Conservation (phyloP, 2,329 filamentous ascomycete genomes). For the Annulohypoxylon truncatum region DNA sequence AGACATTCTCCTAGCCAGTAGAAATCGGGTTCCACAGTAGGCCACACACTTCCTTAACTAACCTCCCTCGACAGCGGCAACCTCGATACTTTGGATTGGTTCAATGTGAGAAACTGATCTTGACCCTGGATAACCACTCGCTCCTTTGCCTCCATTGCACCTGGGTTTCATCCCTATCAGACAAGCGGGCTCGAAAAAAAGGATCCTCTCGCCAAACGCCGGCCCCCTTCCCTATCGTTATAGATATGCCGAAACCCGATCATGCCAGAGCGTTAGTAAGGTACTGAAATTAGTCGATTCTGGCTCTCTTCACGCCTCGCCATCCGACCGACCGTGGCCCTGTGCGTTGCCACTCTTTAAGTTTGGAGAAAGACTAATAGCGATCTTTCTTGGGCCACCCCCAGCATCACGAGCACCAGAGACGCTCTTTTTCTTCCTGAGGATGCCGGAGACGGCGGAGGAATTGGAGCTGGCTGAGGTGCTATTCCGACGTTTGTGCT, state of each 20-base stretch:
- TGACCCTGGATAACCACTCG: conserved; percentile 15
- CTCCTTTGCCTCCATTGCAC: conserved; percentile 32
- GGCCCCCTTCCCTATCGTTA: conserved; percentile 45
- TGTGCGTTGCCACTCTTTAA: conserved; percentile 51
- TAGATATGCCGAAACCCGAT: conserved; percentile 40
- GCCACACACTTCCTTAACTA: conserved; percentile 2
- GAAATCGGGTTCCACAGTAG: conserved; percentile 15
- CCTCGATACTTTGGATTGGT: conserved; percentile 15
- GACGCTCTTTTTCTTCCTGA: conserved; percentile 61
- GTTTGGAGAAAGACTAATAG: conserved; percentile 66
- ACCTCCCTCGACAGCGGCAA: conserved; percentile 20
- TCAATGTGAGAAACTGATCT: conserved; percentile 7
- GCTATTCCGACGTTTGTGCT: conserved; percentile 71
- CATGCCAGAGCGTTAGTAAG: conserved; percentile 33
- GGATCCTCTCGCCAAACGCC: conserved; percentile 47
- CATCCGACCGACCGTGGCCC: conserved; percentile 32
- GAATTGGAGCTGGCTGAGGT: conserved; percentile 60
- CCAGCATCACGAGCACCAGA: conserved; percentile 55
- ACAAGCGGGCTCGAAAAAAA: conserved; percentile 40
- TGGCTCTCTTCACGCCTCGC: conserved; percentile 35
- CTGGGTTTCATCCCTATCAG: conserved; percentile 42
- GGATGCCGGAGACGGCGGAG: conserved; percentile 52
- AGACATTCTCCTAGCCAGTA: conserved; percentile 34
- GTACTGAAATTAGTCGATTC: conserved; percentile 23
- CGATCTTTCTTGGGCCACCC: conserved; percentile 64